Base-by-base conservation (phyloP, 2,329 filamentous ascomycete species). In the Anisogramma anomala region DNA sequence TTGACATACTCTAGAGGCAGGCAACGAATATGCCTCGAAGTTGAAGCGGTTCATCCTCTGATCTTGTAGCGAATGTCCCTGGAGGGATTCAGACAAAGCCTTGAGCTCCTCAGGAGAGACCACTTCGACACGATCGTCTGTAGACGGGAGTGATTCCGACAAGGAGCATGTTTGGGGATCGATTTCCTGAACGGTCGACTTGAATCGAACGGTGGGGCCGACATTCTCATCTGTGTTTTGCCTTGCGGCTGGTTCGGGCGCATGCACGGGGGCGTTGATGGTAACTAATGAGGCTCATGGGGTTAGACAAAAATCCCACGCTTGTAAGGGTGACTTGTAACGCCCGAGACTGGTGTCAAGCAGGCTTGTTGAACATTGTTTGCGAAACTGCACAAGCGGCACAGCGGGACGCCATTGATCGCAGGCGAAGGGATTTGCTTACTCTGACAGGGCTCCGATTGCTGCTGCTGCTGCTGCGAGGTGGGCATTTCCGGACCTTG, bases 1-100 rank as follows among this genome's bases (percentile, higher is more conserved):
- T 27, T 9, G 22, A 73, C 82, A 63, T 77, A 89, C 85, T 63
- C 84, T 75, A 33, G 85, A 89, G 23, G 76, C 72, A 27, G 91
- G 89, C 39, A 96, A 69, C 26, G 91, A 96, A 49, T 94, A 79
- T 25, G 89, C 82, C 58, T 95, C 88, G 55, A 88, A 96, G 32
- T 82, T 79, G 62, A 86, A 94, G 57, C 87, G 84, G 57, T 82
- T 83, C 68, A 94, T 77, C 49, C 88, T 77, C 43, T 78, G 74
- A 53, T 88, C 82, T 64, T 95, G 88, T 47, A 94, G 71, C 52
- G 81, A 77, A 34, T 79, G 73, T 48, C 77, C 77, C 49, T 86
- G 82, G 19, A 94, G 67, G 18, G 77, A 79, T 51, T 78, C 75
- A 37, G 83, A 79, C 47, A 94, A 66, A 45, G 77, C 78, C 50